Evolutionary conservation across 2,329 filamentous ascomycete genomes (phyloP).

Genomic region (Xylaria polymorpha): DNA sequence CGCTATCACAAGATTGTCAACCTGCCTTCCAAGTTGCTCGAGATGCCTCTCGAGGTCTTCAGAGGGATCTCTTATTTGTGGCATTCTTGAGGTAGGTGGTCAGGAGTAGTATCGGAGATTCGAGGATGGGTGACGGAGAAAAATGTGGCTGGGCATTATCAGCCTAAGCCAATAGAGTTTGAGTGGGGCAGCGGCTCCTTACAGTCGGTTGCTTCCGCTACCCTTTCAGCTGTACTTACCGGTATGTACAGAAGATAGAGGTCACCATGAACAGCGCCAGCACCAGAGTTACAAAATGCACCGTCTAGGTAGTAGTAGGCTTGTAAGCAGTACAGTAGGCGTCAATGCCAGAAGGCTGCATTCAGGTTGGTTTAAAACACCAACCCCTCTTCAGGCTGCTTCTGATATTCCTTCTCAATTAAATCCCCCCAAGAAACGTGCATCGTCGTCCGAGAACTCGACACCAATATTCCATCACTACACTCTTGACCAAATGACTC

Average conservation of each 20-base stretch:
- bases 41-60: constrained; percentile 80
- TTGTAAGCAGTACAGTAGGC: too few relatives aligned
- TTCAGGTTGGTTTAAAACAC: not conserved
- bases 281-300: too few relatives aligned
- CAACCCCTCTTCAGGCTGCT: not conserved
- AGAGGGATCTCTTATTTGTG: constrained; percentile 61
- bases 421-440: not conserved
- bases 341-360: not conserved
- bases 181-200: not conserved
- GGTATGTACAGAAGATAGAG: too few relatives aligned
- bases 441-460: not conserved
- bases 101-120: constrained; percentile 1
- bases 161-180: not conserved
- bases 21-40: constrained; percentile 78
- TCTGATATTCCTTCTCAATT: not conserved
- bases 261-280: too few relatives aligned
- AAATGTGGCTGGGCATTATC: constrained; percentile 13
- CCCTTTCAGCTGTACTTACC: too few relatives aligned
- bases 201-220: too few relatives aligned
- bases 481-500: not conserved
- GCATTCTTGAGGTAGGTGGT: constrained; percentile 25
- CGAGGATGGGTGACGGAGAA: constrained; percentile 17
- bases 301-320: too few relatives aligned
- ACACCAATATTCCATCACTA: not conserved
- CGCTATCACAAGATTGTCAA: constrained; percentile 77